These are phyloP conservation scores for Amoebophrya sp. DNA, from an alignment of 169 alveolate species.

Conservation along the genomic window DNA sequence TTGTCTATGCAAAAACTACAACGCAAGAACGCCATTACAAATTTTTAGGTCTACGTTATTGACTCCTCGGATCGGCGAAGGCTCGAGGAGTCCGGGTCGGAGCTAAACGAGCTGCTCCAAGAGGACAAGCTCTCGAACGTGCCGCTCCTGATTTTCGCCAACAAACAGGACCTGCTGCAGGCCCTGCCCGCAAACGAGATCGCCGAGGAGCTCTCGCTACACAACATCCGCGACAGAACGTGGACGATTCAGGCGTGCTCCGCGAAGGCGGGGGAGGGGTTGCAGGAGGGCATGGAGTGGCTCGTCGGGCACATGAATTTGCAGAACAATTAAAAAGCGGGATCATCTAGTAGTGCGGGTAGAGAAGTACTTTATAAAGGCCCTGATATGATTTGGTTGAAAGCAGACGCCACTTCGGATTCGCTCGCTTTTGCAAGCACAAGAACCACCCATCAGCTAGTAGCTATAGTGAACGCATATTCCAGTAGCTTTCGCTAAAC, in stretches of 20 bases:
- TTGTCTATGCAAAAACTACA: too few species aligned
- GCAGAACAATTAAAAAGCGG: neutral
- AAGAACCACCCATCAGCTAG: too few species aligned
- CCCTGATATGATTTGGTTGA: too few species aligned
- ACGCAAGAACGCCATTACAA: too few species aligned
- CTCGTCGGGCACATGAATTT: neutral
- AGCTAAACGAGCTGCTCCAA: slow-evolving; percentile 62
- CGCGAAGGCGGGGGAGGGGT: neutral
- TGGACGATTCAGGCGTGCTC: slow-evolving; percentile 8
- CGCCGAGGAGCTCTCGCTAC: neutral
- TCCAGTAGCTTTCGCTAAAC: too few species aligned
- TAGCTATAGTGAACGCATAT: too few species aligned
- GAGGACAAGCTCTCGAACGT: slow-evolving; percentile 58
- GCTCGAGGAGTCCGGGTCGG: slow-evolving; percentile 69
- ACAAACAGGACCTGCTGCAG: slow-evolving; percentile 52
- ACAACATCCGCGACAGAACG: neutral
- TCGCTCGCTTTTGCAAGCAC: too few species aligned
- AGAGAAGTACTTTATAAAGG: too few species aligned
- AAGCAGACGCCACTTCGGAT: too few species aligned
- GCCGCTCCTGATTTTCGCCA: slow-evolving; percentile 74
- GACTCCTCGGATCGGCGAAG: slow-evolving; percentile 75
- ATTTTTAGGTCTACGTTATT: slow-evolving; percentile 65
- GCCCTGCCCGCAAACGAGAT: slow-evolving; percentile 25
- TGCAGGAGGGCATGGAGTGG: slow-evolving; percentile 27
- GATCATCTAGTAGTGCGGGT: too few species aligned